These are phyloP conservation scores for Besnoitia besnoiti DNA, from an alignment of 169 alveolate genomes.

Conservation along the genomic window DNA sequence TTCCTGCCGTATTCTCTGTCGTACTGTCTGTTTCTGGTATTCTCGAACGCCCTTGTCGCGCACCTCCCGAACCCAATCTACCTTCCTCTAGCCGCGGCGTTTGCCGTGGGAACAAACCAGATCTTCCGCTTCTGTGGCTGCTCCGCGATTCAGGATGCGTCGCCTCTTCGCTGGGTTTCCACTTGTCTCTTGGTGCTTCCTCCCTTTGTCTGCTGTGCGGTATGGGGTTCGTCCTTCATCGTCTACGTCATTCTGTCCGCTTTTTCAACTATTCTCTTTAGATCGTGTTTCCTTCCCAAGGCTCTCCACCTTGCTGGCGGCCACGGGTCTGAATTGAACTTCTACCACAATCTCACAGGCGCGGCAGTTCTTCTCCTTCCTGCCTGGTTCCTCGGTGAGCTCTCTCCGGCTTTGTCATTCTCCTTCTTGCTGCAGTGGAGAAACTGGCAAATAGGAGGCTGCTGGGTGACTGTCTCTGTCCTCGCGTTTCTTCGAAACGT, in stretches of 20 bases:
- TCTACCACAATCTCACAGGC: slow-evolving; percentile 8
- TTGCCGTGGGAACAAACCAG: slow-evolving; percentile 52
- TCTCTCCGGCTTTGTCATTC: not conserved
- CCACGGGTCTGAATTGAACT: not conserved
- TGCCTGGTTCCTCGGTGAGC: not conserved
- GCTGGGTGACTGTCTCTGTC: not conserved
- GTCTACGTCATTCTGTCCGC: not conserved
- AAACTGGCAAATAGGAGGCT: not conserved
- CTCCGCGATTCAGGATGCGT: not conserved
- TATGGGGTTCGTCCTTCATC: not conserved
- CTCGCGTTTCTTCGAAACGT: not conserved
- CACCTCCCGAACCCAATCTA: slow-evolving; percentile 41
- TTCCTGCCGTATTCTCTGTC: slow-evolving; percentile 63
- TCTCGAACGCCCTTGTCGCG: slow-evolving; percentile 33
- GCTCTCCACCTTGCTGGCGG: not conserved
- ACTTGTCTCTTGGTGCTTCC: not conserved
- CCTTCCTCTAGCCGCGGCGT: slow-evolving; percentile 56
- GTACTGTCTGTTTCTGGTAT: slow-evolving; percentile 47
- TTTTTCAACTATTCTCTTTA: not conserved
- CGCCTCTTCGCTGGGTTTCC: not conserved
- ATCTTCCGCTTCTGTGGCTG: slow-evolving; percentile 45
- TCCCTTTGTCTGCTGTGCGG: not conserved
- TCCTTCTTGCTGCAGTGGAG: not conserved
- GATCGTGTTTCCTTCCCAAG: slow-evolving; percentile 6
- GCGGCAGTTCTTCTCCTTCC: not conserved